These are phyloP conservation scores for Colletotrichum orbiculare DNA, from an alignment of 2,329 filamentous ascomycete species.

Conservation along the genomic window DNA sequence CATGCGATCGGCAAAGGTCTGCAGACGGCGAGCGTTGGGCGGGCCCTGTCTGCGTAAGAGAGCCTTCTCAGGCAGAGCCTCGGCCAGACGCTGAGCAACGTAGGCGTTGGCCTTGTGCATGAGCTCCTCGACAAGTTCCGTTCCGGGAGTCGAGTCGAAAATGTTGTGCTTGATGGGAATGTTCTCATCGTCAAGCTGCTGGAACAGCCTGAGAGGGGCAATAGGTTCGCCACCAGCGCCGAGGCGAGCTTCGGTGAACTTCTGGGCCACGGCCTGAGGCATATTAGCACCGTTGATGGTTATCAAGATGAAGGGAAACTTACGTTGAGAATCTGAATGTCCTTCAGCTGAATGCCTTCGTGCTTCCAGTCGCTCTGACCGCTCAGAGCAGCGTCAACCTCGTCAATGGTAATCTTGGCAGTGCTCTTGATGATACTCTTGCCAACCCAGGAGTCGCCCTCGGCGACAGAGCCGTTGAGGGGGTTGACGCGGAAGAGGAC, in stretches of 20 bases:
- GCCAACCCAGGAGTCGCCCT: conserved; percentile 93
- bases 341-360: conserved; percentile 74
- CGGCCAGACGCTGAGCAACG: conserved; percentile 84
- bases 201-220: conserved; percentile 86
- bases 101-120: conserved; percentile 92
- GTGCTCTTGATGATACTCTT: conserved; percentile 93
- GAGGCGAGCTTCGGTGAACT: conserved; percentile 89
- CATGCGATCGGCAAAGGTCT: conserved; percentile 94
- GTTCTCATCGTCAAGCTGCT: conserved; percentile 97
- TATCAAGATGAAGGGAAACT: conserved; percentile 43
- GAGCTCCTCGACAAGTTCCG: conserved; percentile 95
- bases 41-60: conserved; percentile 87
- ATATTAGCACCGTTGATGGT: conserved; percentile 38
- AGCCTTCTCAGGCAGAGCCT: conserved; percentile 89
- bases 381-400: conserved; percentile 85
- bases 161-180: conserved; percentile 97
- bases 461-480: conserved; percentile 79
- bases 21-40: conserved; percentile 88
- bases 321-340: conserved; percentile 83
- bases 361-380: conserved; percentile 72
- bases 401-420: conserved; percentile 84
- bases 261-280: conserved; percentile 79
- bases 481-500: conserved; percentile 93
- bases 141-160: conserved; percentile 88
- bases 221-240: conserved; percentile 83